Conservation (phyloP, 1,284 basidiomycete genomes). For the Xerocomus minutiporus region DNA sequence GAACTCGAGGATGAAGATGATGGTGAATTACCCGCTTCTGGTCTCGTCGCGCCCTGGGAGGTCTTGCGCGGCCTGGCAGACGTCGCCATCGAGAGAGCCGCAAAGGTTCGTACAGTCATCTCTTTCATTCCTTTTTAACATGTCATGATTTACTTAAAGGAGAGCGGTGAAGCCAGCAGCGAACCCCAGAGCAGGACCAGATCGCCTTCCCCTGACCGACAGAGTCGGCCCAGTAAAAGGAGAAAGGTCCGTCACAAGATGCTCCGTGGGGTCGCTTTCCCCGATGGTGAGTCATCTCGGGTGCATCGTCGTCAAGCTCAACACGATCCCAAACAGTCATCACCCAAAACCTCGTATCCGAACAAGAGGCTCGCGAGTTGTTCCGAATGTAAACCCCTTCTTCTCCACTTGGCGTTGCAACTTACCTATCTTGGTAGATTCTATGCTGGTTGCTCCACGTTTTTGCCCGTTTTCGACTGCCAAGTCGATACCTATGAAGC, state of each 20-base stretch:
- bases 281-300: slow-evolving; percentile 51
- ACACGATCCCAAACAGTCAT: slow-evolving; percentile 49
- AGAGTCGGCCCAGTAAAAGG: slow-evolving; percentile 61
- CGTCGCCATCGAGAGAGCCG: slow-evolving; percentile 71
- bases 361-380: slow-evolving; percentile 77
- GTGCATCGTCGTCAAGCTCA: slow-evolving; percentile 6
- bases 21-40: slow-evolving; percentile 73
- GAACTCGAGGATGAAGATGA: slow-evolving; percentile 70
- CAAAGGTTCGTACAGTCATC: slow-evolving; percentile 48
- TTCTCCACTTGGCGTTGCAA: not conserved
- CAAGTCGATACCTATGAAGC: slow-evolving; percentile 76
- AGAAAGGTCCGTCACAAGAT: slow-evolving; percentile 61
- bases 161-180: slow-evolving; percentile 64
- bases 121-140: not conserved
- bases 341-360: slow-evolving; percentile 72
- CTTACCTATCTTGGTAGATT: slow-evolving; percentile 47
- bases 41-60: slow-evolving; percentile 79
- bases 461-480: slow-evolving; percentile 81
- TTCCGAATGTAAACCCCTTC: slow-evolving; percentile 61
- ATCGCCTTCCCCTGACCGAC: slow-evolving; percentile 64
- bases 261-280: slow-evolving; percentile 52
- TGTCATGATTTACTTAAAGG: slow-evolving; percentile 37
- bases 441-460: slow-evolving; percentile 85
- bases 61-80: slow-evolving; percentile 75
- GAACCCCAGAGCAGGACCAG: slow-evolving; percentile 70